Evolutionary conservation across 495 filamentous ascomycete genomes (phyloP), one percentile per base, ranked within the genome.

Genomic region (Cudoniella acicularis): DNA sequence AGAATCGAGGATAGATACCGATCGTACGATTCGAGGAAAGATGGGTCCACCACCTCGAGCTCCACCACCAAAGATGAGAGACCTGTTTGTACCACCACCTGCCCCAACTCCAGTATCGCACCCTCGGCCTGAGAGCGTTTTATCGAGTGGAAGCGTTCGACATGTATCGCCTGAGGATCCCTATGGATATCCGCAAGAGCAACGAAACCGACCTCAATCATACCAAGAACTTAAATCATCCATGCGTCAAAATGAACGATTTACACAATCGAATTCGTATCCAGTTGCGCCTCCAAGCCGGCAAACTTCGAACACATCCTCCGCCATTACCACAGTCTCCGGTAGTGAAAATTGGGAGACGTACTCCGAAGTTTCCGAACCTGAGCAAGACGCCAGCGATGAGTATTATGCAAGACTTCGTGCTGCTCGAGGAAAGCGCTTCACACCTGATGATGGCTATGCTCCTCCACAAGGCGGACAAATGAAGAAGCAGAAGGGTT

Each of bases 331-430:
- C 0, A 77, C 74, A 2, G 79, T 86, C 2, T 87, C 88, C 10
- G 90, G 90, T 2, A 93, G 89, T 0, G 92, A 96, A 72, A 97
- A 97, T 70, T 97, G 92, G 92, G 91, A 97, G 75, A 95, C 90
- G 21, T 96, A 91, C 60, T 88, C 91, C 62, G 87, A 90, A 69
- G 83, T 79, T 42, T 87, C 84, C 2, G 90, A 87, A 54, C 87
- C 87, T 0, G 90, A 94, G 62, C 72, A 71, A 27, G 91, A 92
- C 69, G 80, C 82, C 1, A 85, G 82, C 17, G 88, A 92, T 55
- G 77, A 83, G 8, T 92, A 93, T 69, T 91, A 88, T 66, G 86
- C 88, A 58, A 91, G 87, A 67, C 70, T 91, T 54, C 79, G 85
- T 56, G 83, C 86, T 21, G 85, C 86, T 30, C 56, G 60, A 21